Evolutionary conservation across 2,329 filamentous ascomycete species (phyloP), one percentile per base, ranked within the genome.

Genomic region (Penicillium decumbens): DNA sequence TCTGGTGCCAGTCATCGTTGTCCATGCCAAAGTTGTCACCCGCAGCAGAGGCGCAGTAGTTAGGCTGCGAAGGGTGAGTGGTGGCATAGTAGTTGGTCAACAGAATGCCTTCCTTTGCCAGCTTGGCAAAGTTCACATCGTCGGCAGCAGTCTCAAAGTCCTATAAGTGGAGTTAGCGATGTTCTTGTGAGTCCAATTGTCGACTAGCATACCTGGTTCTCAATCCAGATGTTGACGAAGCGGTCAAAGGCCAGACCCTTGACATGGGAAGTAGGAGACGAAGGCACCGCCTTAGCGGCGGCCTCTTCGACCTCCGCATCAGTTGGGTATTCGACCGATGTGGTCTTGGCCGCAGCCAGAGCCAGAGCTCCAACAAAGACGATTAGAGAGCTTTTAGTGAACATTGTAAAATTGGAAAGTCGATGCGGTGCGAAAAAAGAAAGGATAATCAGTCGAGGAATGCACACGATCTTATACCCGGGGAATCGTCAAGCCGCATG

Each of bases 11-110:
- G 60, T 80, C 72, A 64, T 90, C 87, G 59, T 85, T 81, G 63
- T 77, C 74, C 69, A 89, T 83, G 58, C 86, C 87, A 59, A 87
- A 88, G 67, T 84, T 84, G 67, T 89, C 86, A 44, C 87, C 87
- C 25, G 78, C 80, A 37, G 85, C 78, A 1, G 81, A 68, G 2
- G 86, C 81, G 51, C 83, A 77, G 64, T 91, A 91, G 74, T 91
- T 91, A 6, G 87, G 87, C 74, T 90, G 79, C 1, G 81, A 85
- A 1, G 87, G 85, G 61, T 90, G 86, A 5, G 85, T 88, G 41
- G 86, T 72, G 10, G 77, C 85, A 51, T 76, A 80, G 69, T 80
- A 77, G 61, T 80, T 79, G 43, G 74, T 75, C 30, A 89, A 72
- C 2, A 76, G 80, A 52, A 89, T 82, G 42, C 85, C 85, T 67